Evolutionary conservation across 2,329 filamentous ascomycete species (phyloP), one percentile per base, ranked within the genome.

Genomic region (Stagonosporopsis chrysanthemi): DNA sequence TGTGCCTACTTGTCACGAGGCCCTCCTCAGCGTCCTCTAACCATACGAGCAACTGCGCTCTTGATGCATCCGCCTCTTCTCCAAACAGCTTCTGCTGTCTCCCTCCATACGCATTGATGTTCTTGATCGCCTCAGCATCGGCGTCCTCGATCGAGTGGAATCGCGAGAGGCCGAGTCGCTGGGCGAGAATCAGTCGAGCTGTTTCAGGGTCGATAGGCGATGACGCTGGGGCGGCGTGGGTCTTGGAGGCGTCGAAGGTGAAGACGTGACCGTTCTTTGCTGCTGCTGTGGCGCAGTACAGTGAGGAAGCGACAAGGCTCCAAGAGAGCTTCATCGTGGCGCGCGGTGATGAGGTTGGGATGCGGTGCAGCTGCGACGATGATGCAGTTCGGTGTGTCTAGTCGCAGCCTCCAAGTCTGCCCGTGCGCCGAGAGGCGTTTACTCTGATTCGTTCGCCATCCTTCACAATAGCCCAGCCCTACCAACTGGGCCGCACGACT

Each of bases 181-280:
- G 79, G 46, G 82, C 82, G 57, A 84, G 67, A 45, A 84, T 77
- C 55, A 84, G 69, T 68, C 82, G 76, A 63, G 82, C 80, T 36
- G 78, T 78, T 52, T 79, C 75, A 15, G 81, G 77, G 64, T 54
- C 67, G 58, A 77, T 62, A 26, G 67, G 64, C 35, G 72, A 61
- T 51, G 56, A 59, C 56, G 51, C 41, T 23, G 64, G 45, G 42
- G 58, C 58, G 54, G 63, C 54, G 36, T 58, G 48, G 48, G 53
- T 31, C n/a, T 47, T 17, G 38, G 47, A 53, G 36, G 69, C 64
- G 42, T 78, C 73, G 70, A 72, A 70, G 36, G 75, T 65, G 69
- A 73, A 77, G 46, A 80, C 74, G 41, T 71, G 68, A 51, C 69
- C 78, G 31, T 67, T 62, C 26, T 70, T 60, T 15, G 69, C 64